phyloP scores from a whole-genome alignment of 2,329 filamentous ascomycete genomes.

The Botrytis paeoniae region DNA sequence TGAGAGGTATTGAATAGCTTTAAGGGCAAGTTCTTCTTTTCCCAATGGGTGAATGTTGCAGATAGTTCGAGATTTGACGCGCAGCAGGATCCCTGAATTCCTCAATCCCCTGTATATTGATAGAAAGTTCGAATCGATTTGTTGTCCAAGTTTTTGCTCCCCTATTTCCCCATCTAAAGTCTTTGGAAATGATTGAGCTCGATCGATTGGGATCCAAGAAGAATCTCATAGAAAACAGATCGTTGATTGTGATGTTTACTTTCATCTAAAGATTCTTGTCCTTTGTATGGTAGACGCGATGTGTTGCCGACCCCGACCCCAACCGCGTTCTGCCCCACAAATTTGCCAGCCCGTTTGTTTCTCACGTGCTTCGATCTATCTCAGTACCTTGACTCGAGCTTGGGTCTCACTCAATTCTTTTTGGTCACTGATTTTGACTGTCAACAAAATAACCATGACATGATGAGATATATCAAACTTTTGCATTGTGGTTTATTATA shows the following conservation, averaged over 20 bases:
- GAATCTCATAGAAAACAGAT: neutral
- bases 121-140: neutral
- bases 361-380: neutral
- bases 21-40: neutral
- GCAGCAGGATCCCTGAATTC: neutral
- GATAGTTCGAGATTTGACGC: slow-evolving; percentile 6
- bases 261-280: slow-evolving; percentile 1
- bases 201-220: neutral
- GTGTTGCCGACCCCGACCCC: slow-evolving; percentile 2
- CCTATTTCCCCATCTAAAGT: neutral
- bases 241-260: slow-evolving; percentile 5
- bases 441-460: neutral
- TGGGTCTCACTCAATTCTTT: neutral
- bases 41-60: neutral
- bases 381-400: neutral
- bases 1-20: neutral
- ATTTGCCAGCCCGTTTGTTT: neutral
- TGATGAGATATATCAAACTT: neutral
- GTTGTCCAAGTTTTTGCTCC: neutral
- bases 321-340: slow-evolving; percentile 6
- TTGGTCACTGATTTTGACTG: neutral
- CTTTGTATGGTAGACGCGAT: slow-evolving; percentile 13
- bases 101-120: neutral
- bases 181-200: neutral
- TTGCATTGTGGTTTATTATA: neutral